Evolutionary conservation across 176 grass and related monocot species (phyloP), one percentile per base, ranked within the genome.

Genomic region (Zea luxurians): DNA sequence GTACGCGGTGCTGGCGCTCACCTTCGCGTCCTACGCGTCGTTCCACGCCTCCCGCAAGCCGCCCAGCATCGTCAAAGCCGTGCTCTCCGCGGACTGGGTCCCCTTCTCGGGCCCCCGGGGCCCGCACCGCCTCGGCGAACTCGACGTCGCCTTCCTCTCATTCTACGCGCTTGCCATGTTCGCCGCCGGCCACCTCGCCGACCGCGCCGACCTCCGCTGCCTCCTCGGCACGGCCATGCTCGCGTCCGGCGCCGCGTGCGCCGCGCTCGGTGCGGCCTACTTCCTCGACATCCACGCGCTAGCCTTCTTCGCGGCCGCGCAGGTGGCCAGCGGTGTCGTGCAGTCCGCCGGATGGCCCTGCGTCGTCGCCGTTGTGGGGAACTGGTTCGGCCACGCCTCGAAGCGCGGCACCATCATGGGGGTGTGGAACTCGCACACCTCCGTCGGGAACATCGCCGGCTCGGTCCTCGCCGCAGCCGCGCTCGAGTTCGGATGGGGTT

Each of bases 11-110:
- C 89, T 98, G 41, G 82, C 75, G 53, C 85, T 98, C 64, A 98
- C 91, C 71, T 98, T 94, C 71, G 76, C 84, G 13, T 84, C 95
- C 3, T 94, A 94, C 81, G 85, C 92, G 5, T 75, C 95, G 69
- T 98, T 98, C 85, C 95, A 98, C 81, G 95, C 91, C 75, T 98
- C 95, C 17, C 95, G 95, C 71, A 98, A 98, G 70, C 95, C 95
- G 61, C 95, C 95, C 1, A 94, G 87, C 95, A 98, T 98, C 89
- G 96, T 98, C 75, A 94, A 94, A 83, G 89, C 66, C 43, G 85
- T 87, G 61, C 89, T 98, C 44, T 87, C 87, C 66, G 75, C 89
- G 2, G 85, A 68, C 7, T 93, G 91, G 85, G 55, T 78, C 1
- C 95, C 95, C 0, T 98, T 98, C 86, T 84, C 85, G 64, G 95